Evolutionary conservation across 495 filamentous ascomycete genomes (phyloP), one percentile per base, ranked within the genome.

Genomic region (Lophiotrema nucula): DNA sequence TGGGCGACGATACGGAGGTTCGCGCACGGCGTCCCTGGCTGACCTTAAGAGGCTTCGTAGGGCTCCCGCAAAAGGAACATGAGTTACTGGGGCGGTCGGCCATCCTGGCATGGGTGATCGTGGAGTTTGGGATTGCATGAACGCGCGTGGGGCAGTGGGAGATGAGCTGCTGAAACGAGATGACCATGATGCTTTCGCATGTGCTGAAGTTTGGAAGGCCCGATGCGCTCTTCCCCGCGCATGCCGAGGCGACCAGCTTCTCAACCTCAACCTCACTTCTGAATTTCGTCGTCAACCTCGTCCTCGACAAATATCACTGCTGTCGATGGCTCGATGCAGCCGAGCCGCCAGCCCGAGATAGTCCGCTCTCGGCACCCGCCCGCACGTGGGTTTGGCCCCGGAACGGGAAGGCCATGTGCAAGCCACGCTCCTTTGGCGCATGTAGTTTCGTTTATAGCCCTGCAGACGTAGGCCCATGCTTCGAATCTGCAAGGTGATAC

Each of bases 91-190:
- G 31, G 31, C 31, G 8, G 31, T 35, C 15, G 8, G 8, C 31
- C 31, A 35, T 35, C 8, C 31, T 35, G 31, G 31, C 31, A 8
- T 35, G 31, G 15, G 8, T 8, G 31, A 15, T 8, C 31, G 8
- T 8, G 15, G 39, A 19, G 39, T 13, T 13, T 10, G 39, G 8
- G 10, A 22, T 47, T 25, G 43, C 43, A 47, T 47, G 10, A 47
- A 47, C 23, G 23, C 8, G 18, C 43, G 43, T 47, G 43, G 43
- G 39, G 12, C 43, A 47, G 3, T n/a, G 43, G 8, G 43, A 47
- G 43, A 47, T 47, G 43, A 47, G 43, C 43, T 47, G 43, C 43
- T 8, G 43, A 6, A 47, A 8, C 43, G 43, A 23, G 43, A 21
- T 47, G 43, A 47, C 23, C 11, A 22, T 47, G 43, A 47, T 47